Evolutionary conservation across 2,329 filamentous ascomycete species (phyloP).

Genomic region (Aureobasidium sp.): DNA sequence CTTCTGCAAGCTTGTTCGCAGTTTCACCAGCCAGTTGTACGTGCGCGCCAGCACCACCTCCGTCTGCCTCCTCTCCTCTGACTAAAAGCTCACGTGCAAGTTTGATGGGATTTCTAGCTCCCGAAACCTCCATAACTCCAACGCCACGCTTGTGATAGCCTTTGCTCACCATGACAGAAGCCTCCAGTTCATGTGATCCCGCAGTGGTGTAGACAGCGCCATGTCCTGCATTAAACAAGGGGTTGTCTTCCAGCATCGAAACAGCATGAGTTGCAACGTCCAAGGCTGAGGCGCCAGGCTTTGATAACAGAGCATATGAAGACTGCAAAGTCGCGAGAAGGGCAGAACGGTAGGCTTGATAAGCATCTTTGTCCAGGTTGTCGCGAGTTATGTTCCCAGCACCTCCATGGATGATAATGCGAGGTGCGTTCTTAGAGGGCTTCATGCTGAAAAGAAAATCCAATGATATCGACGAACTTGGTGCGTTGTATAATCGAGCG

Average conservation of each 20-base stretch:
- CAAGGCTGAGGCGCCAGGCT: constrained; percentile 51
- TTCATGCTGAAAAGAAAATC: background rate
- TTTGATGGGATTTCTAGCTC: constrained; percentile 72
- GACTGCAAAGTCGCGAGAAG: constrained; percentile 31
- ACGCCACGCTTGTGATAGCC: constrained; percentile 69
- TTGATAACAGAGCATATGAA: constrained; percentile 24
- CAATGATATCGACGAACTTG: background rate
- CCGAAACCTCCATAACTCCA: constrained; percentile 64
- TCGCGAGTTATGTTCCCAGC: constrained; percentile 40
- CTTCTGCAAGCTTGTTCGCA: constrained; percentile 60
- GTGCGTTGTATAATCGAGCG: background rate
- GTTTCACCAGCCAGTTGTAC: constrained; percentile 60
- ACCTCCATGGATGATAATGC: constrained; percentile 44
- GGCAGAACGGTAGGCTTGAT: constrained; percentile 32
- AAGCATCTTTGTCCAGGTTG: constrained; percentile 32
- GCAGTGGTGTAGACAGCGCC: constrained; percentile 82
- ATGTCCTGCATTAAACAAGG: constrained; percentile 75
- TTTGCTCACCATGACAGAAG: constrained; percentile 74
- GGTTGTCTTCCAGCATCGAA: constrained; percentile 65
- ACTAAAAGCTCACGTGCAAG: constrained; percentile 66
- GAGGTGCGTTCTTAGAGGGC: constrained; percentile 23
- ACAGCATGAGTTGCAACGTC: constrained; percentile 71
- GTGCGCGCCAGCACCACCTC: constrained; percentile 58
- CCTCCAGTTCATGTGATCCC: constrained; percentile 79
- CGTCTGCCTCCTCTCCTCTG: constrained; percentile 55